phyloP scores from a whole-genome alignment of 768 basidiomycete species.

The Sporobolomyces roseus region DNA sequence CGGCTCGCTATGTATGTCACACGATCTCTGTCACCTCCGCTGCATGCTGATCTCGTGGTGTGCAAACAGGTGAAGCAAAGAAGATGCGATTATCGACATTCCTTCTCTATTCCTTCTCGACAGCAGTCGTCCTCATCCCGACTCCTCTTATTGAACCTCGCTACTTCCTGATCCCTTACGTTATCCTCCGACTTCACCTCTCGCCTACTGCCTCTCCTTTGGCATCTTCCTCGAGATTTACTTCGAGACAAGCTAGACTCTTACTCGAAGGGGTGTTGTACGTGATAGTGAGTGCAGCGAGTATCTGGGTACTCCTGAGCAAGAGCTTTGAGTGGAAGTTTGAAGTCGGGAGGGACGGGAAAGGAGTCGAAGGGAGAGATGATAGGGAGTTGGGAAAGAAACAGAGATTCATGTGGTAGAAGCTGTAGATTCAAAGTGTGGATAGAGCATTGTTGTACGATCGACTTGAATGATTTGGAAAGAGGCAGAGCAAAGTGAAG shows the following conservation, averaged over 20 bases:
- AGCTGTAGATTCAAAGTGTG: too few species aligned
- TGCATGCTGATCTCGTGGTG: background rate
- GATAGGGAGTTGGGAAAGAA: conserved; percentile 55
- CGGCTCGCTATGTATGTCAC: conserved; percentile 24
- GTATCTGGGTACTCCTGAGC: conserved; percentile 77
- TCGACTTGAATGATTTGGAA: too few species aligned
- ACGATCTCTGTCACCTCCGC: too few species aligned
- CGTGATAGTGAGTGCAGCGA: conserved; percentile 63
- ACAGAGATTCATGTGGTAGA: conserved; percentile 84
- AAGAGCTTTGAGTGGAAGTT: conserved; percentile 58
- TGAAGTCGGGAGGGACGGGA: conserved; percentile 29
- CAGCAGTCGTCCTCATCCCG: conserved; percentile 67
- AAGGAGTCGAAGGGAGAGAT: conserved; percentile 25
- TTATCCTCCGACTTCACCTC: conserved; percentile 75
- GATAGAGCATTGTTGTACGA: too few species aligned
- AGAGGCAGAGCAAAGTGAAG: too few species aligned
- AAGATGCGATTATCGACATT: conserved; percentile 63
- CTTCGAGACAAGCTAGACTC: conserved; percentile 45
- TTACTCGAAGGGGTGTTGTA: conserved; percentile 72
- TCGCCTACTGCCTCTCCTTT: background rate
- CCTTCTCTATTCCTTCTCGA: conserved; percentile 63
- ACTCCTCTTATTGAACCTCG: conserved; percentile 89
- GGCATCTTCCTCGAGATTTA: background rate
- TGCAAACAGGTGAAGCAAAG: conserved; percentile 51
- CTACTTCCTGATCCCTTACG: conserved; percentile 87